Conservation (phyloP, 2,329 filamentous ascomycete species). For the Hymenoscyphus salicellus region DNA sequence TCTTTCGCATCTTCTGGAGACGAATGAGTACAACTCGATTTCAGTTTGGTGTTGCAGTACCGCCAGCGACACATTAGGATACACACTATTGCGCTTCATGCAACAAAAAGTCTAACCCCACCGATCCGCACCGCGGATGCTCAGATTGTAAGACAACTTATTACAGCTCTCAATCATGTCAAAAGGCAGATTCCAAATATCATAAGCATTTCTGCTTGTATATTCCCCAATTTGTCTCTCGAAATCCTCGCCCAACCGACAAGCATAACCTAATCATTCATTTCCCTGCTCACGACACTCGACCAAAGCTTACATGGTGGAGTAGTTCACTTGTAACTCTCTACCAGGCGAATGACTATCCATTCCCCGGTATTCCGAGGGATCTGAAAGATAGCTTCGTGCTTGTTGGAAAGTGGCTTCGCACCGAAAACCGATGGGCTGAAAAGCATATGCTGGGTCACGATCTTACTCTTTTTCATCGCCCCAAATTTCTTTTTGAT, state of each 20-base stretch:
- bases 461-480: background rate
- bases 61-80: background rate
- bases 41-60: no score
- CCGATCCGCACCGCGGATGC: background rate
- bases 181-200: background rate
- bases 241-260: background rate
- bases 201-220: background rate
- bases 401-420: background rate
- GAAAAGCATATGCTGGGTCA: background rate
- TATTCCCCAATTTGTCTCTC: background rate
- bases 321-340: background rate
- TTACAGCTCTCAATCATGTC: background rate
- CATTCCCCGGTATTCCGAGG: background rate
- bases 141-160: background rate
- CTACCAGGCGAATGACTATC: background rate
- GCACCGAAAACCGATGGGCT: background rate
- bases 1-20: no score
- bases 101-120: background rate
- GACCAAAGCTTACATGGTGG: background rate
- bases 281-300: no score
- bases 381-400: background rate
- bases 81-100: background rate
- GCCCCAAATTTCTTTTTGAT: background rate
- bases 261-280: no score
- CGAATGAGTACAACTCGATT: no score